phyloP scores from a whole-genome alignment of 78 protist genomes.

The Dictyostelium intermedium region DNA sequence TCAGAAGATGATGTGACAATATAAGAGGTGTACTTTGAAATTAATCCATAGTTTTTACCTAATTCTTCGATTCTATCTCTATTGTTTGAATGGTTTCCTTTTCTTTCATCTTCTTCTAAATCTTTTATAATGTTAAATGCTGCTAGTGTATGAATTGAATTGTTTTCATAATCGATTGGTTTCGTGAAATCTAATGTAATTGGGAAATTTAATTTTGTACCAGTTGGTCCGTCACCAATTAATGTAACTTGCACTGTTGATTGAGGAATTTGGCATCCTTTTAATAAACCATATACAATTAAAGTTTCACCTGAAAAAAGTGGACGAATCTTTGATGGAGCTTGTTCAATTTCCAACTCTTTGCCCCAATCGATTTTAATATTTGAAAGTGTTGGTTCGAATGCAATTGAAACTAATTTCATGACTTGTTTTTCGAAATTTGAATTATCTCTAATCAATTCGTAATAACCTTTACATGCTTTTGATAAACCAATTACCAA shows the following conservation, averaged over 20 bases:
- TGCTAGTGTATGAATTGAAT: slow-evolving; percentile 26
- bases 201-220: neutral
- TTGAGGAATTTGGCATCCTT: neutral
- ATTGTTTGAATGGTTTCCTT: neutral
- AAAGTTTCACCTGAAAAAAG: slow-evolving; percentile 9
- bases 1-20: slow-evolving; percentile 7
- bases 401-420: slow-evolving; percentile 30
- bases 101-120: slow-evolving; percentile 18
- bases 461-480: slow-evolving; percentile 86
- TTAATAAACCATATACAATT: slow-evolving; percentile 30
- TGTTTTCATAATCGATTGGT: neutral
- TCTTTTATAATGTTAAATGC: slow-evolving; percentile 38
- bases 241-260: neutral
- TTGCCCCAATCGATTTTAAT: slow-evolving; percentile 31
- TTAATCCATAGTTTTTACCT: slow-evolving; percentile 6
- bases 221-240: slow-evolving; percentile 54
- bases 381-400: slow-evolving; percentile 57
- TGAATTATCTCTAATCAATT: slow-evolving; percentile 42
- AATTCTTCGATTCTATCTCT: slow-evolving; percentile 18
- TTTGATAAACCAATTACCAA: slow-evolving; percentile 90
- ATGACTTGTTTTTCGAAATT: slow-evolving; percentile 17
- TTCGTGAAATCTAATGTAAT: neutral
- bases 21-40: slow-evolving; percentile 36
- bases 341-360: neutral
- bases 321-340: slow-evolving; percentile 38